These are phyloP conservation scores for Multifurca ochricompacta DNA, from an alignment of 768 basidiomycete genomes.

Conservation along the genomic window DNA sequence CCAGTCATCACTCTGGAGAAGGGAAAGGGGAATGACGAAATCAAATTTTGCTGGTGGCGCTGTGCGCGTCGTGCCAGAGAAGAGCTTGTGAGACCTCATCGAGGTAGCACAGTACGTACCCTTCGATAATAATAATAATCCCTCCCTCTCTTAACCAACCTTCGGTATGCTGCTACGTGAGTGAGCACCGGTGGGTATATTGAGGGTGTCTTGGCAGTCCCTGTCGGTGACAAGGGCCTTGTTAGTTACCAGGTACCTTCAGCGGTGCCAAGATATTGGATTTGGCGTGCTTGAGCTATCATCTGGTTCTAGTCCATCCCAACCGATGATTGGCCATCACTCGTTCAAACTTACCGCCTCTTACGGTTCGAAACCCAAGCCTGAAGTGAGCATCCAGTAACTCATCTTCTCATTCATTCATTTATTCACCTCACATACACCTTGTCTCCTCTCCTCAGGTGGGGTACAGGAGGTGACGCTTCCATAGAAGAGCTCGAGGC, in stretches of 20 bases:
- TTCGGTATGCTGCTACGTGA: slow-evolving; percentile 29
- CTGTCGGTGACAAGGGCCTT: slow-evolving; percentile 28
- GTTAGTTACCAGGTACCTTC: slow-evolving; percentile 33
- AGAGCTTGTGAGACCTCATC: slow-evolving; percentile 32
- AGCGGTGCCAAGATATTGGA: slow-evolving; percentile 33
- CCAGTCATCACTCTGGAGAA: slow-evolving; percentile 34
- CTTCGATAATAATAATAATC: too few relatives aligned
- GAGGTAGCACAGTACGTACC: slow-evolving; percentile 31
- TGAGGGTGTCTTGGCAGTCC: slow-evolving; percentile 32
- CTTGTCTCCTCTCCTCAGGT: slow-evolving; percentile 6
- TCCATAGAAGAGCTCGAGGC: slow-evolving; percentile 33
- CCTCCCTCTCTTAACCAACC: background rate
- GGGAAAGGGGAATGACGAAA: slow-evolving; percentile 37
- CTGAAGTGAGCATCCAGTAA: slow-evolving; percentile 36
- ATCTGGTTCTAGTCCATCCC: slow-evolving; percentile 40
- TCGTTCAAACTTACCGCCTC: slow-evolving; percentile 34
- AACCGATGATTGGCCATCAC: slow-evolving; percentile 34
- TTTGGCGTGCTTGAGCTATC: slow-evolving; percentile 41
- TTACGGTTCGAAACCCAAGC: slow-evolving; percentile 37
- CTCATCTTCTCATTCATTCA: background rate
- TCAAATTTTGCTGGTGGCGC: slow-evolving; percentile 41
- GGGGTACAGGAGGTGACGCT: slow-evolving; percentile 39
- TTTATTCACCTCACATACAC: background rate
- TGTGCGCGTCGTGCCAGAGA: slow-evolving; percentile 37
- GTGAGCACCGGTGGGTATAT: slow-evolving; percentile 38